phyloP scores from a whole-genome alignment of 306 rosid species.

The Alnus rubra region DNA sequence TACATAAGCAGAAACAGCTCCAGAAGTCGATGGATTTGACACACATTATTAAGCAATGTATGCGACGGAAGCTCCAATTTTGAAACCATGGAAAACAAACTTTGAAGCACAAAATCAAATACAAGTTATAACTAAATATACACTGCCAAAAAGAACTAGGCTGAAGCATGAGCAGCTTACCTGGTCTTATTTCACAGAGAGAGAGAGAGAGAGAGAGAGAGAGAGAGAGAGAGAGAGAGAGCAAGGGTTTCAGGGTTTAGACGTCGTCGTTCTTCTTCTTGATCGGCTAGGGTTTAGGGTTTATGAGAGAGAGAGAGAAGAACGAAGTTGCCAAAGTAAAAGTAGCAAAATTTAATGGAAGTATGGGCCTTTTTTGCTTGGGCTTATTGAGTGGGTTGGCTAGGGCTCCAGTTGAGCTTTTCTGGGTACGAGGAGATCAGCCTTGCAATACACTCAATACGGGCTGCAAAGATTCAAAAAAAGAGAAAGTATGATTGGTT shows the following conservation, averaged over 20 bases:
- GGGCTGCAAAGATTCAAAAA: too few species aligned
- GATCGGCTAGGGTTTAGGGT: slow-evolving; percentile 10
- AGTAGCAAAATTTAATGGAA: neutral
- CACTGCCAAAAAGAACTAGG: neutral
- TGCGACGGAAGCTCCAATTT: neutral
- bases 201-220: neutral
- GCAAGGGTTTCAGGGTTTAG: neutral
- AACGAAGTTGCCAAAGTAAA: neutral
- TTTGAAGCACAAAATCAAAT: neutral
- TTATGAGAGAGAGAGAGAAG: neutral
- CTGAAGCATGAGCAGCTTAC: neutral
- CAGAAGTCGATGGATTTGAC: neutral
- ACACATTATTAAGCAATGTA: neutral
- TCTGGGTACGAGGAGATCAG: neutral
- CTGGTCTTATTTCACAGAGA: neutral
- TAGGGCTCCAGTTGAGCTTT: neutral
- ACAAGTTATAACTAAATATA: neutral
- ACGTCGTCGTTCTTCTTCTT: neutral
- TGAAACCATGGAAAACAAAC: neutral
- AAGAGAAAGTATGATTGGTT: too few species aligned
- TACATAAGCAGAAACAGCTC: neutral
- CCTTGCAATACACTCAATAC: too few species aligned
- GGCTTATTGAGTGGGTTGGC: neutral
- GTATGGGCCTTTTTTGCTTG: neutral
- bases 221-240: neutral